A percentile compares a stretch with the other conserved stretches of the same genome.
Evolutionary conservation across 2,329 filamentous ascomycete genomes (phyloP).

Genomic region (Incumbomyces delicatus): DNA sequence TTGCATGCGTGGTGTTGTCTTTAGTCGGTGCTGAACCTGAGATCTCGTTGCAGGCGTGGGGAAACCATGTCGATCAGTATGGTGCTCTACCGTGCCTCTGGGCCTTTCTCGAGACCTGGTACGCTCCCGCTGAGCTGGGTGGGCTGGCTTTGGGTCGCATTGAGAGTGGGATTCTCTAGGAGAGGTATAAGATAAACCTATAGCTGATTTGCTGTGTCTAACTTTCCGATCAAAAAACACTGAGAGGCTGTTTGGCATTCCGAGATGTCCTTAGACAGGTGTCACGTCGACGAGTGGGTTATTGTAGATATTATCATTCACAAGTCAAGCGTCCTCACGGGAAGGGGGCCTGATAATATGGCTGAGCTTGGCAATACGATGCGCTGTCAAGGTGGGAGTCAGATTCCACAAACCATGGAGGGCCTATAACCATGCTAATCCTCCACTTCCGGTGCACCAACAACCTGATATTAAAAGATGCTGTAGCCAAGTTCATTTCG

Average conservation of each 20-base stretch:
- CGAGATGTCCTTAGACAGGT: not conserved
- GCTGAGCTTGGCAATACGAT: not conserved
- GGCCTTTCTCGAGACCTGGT: conserved; percentile 2
- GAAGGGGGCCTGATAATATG: not conserved
- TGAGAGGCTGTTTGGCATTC: conserved; percentile 6
- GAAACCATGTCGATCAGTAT: conserved; percentile 8
- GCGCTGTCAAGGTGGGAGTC: no score
- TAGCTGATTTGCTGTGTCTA: conserved; percentile 13
- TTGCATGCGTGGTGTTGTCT: conserved; percentile 9
- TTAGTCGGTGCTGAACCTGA: conserved; percentile 5
- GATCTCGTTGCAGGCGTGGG: conserved; percentile 6
- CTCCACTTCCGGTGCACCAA: no score
- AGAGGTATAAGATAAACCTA: not conserved
- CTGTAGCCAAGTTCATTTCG: no score
- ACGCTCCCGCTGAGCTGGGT: conserved; percentile 4
- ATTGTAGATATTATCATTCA: not conserved
- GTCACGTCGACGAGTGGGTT: not conserved
- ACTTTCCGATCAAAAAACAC: conserved; percentile 10
- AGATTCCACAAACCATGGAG: no score
- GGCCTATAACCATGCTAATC: no score
- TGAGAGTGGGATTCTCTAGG: not conserved
- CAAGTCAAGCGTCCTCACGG: not conserved
- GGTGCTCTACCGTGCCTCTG: conserved; percentile 4
- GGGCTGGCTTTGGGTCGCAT: not conserved
- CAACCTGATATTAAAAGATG: no score